Conservation (phyloP, 2,329 filamentous ascomycete species). For the Botryosphaeria dothidea region DNA sequence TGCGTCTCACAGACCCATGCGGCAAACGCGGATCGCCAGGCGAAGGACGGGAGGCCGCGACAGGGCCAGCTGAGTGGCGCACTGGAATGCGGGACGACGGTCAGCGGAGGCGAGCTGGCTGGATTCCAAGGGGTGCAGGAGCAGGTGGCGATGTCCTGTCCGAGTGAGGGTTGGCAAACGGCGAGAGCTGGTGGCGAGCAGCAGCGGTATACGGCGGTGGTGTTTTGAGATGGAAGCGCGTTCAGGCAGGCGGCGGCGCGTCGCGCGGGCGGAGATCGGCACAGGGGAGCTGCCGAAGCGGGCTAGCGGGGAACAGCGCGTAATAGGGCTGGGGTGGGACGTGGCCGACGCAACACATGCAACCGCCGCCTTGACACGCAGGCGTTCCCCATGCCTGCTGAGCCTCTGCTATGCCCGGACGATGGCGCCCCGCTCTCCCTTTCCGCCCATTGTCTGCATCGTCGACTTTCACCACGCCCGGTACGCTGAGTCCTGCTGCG, state of each 20-base stretch:
- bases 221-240: not conserved
- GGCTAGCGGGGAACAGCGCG: not conserved
- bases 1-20: not conserved
- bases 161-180: not conserved
- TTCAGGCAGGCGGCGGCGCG: not conserved
- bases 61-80: not conserved
- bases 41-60: not conserved
- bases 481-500: slow-evolving; percentile 26
- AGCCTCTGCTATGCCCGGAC: slow-evolving; percentile 15
- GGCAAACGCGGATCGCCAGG: not conserved
- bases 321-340: not conserved
- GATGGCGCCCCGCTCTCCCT: slow-evolving; percentile 26
- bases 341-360: slow-evolving; percentile 8
- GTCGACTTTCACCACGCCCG: slow-evolving; percentile 57
- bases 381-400: not conserved
- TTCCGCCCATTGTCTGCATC: slow-evolving; percentile 51
- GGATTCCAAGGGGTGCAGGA: not conserved
- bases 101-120: not conserved
- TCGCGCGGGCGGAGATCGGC: not conserved
- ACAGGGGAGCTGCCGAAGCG: not conserved
- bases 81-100: not conserved
- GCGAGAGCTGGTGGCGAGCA: not conserved
- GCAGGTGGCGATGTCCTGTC: not conserved
- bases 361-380: not conserved
- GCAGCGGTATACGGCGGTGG: not conserved